phyloP scores from a whole-genome alignment of 164 flowering plant genomes.

The Umbellularia californica region DNA sequence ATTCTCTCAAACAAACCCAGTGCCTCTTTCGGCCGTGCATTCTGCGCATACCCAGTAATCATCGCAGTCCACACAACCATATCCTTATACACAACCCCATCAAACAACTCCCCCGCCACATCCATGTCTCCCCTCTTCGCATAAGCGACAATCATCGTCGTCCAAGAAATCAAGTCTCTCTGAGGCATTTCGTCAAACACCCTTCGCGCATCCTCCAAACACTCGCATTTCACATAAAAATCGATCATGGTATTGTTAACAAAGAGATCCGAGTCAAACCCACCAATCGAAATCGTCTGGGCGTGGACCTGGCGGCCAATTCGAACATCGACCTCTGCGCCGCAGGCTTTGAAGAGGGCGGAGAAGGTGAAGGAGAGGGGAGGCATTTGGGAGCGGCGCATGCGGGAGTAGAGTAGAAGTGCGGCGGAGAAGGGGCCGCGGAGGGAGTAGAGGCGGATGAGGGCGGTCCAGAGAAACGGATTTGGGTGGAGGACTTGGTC shows the following conservation, averaged over 20 bases:
- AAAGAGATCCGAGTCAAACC: constrained; percentile 24
- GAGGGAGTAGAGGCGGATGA: constrained; percentile 25
- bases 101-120: constrained; percentile 19
- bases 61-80: constrained; percentile 33
- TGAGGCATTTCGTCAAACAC: constrained; percentile 31
- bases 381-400: constrained; percentile 9
- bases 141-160: constrained; percentile 28
- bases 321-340: background rate
- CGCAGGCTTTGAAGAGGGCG: constrained; percentile 28
- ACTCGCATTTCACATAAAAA: constrained; percentile 24
- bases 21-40: constrained; percentile 28
- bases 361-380: constrained; percentile 30
- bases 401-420: constrained; percentile 13
- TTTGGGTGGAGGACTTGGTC: constrained; percentile 23
- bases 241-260: constrained; percentile 26
- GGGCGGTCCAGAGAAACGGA: constrained; percentile 24
- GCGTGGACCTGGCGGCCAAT: constrained; percentile 24
- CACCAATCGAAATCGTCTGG: constrained; percentile 20
- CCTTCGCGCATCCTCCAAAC: constrained; percentile 13
- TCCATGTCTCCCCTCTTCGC: constrained; percentile 24
- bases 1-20: constrained; percentile 20
- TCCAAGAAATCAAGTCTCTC: constrained; percentile 33
- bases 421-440: constrained; percentile 9
- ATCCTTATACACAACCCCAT: constrained; percentile 21
- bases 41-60: constrained; percentile 24